These are phyloP conservation scores for Mrakia hoshinonis DNA, from an alignment of 768 basidiomycete genomes.

Conservation along the genomic window DNA sequence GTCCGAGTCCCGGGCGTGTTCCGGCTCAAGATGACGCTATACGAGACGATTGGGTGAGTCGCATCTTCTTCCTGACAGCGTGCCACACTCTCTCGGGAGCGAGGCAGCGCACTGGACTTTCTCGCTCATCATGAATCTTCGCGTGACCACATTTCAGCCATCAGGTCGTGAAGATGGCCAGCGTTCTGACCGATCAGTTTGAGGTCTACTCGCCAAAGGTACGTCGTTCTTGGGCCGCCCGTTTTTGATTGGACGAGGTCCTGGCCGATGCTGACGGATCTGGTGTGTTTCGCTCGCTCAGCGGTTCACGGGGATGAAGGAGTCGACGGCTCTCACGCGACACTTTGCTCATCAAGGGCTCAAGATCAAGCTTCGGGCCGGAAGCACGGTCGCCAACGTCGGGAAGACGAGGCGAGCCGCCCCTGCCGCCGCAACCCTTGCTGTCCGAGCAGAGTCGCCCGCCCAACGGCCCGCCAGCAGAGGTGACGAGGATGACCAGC, in stretches of 20 bases:
- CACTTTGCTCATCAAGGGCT: slow-evolving; percentile 41
- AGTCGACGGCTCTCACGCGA: slow-evolving; percentile 38
- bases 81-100: not conserved
- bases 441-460: not conserved
- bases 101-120: not conserved
- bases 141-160: not conserved
- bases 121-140: not conserved
- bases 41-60: slow-evolving; percentile 39
- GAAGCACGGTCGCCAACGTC: slow-evolving; percentile 13
- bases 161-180: slow-evolving; percentile 32
- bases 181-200: slow-evolving; percentile 38
- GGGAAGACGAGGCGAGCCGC: not conserved
- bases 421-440: not conserved
- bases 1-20: slow-evolving; percentile 40
- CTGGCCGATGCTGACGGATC: not conserved
- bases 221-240: not conserved
- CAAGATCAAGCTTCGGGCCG: slow-evolving; percentile 41
- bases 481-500: not conserved
- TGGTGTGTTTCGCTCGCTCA: not conserved
- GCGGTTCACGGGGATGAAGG: slow-evolving; percentile 40
- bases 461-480: not conserved
- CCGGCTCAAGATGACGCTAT: slow-evolving; percentile 36
- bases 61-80: not conserved
- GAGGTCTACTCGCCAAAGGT: slow-evolving; percentile 42
- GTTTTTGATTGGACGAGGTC: not conserved